Conservation (phyloP, 2,329 filamentous ascomycete genomes). For the Albophoma yamanashiensis region DNA sequence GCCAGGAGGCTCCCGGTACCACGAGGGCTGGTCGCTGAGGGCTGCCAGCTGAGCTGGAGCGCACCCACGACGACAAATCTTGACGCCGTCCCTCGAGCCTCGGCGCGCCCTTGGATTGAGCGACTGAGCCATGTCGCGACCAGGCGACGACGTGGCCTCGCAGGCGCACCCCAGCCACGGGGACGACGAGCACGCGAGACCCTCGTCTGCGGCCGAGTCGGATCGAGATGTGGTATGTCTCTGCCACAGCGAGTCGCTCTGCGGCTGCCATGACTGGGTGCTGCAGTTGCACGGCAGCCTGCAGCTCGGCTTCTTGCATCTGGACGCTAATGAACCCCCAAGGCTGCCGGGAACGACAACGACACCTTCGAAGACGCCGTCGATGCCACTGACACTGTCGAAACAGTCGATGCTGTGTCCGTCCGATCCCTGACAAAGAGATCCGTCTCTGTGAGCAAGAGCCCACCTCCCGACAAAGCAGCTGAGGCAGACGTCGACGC, state of each 20-base stretch:
- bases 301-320: slow-evolving; percentile 8
- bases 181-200: slow-evolving; percentile 13
- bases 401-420: slow-evolving; percentile 49
- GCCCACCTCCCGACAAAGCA: slow-evolving; percentile 12
- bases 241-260: not conserved
- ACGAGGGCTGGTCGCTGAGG: slow-evolving; percentile 3
- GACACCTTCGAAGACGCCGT: slow-evolving; percentile 69
- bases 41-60: slow-evolving; percentile 4
- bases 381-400: slow-evolving; percentile 25
- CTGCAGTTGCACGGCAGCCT: not conserved
- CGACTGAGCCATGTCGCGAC: slow-evolving; percentile 21
- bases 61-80: not conserved
- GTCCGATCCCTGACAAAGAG: slow-evolving; percentile 53
- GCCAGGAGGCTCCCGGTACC: not conserved
- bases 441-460: slow-evolving; percentile 22
- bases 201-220: slow-evolving; percentile 19
- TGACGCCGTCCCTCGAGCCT: not conserved
- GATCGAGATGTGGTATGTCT: slow-evolving; percentile 16
- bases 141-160: slow-evolving; percentile 17
- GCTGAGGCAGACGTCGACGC: slow-evolving; percentile 8
- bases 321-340: slow-evolving; percentile 4
- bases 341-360: slow-evolving; percentile 21
- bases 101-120: not conserved
- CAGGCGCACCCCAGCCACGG: slow-evolving; percentile 9
- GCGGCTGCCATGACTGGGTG: slow-evolving; percentile 4